These are phyloP conservation scores for Artomyces pyxidatus DNA, from an alignment of 768 basidiomycete genomes.

Conservation along the genomic window DNA sequence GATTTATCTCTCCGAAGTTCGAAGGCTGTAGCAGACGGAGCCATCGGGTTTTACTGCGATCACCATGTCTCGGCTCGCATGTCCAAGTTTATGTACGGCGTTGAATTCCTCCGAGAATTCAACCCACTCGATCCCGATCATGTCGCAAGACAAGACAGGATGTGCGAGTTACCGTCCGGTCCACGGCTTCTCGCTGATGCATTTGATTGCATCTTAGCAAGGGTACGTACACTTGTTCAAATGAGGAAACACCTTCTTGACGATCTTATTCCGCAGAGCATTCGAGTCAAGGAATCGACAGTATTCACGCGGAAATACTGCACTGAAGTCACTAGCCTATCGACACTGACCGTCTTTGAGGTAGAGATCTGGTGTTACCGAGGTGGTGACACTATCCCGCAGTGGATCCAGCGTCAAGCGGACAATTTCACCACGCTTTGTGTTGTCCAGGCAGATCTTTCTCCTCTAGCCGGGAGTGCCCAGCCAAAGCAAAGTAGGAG, in stretches of 20 bases:
- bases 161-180: conserved; percentile 71
- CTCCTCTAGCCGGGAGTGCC: conserved; percentile 62
- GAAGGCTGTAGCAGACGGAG: conserved; percentile 80
- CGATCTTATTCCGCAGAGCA: conserved; percentile 32
- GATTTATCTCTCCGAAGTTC: conserved; percentile 38
- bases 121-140: conserved; percentile 62
- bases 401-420: conserved; percentile 62
- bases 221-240: conserved; percentile 35
- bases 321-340: conserved; percentile 70
- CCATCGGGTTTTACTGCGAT: conserved; percentile 78
- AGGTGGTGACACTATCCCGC: conserved; percentile 61
- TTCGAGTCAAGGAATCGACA: conserved; percentile 74
- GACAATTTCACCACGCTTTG: conserved; percentile 73
- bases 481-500: conserved; percentile 54
- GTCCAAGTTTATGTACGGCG: conserved; percentile 75
- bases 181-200: conserved; percentile 74
- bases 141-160: conserved; percentile 47
- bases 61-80: conserved; percentile 78
- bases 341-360: conserved; percentile 72
- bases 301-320: conserved; percentile 79
- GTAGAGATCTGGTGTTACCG: conserved; percentile 82
- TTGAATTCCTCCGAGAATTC: conserved; percentile 66
- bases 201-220: conserved; percentile 70
- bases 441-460: conserved; percentile 71
- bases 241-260: conserved; percentile 3